Percentiles rank a stretch among this genome's conserved stretches.
These are phyloP conservation scores for Ceratocystis albifundus DNA, from an alignment of 2,329 filamentous ascomycete species.

Conservation along the genomic window DNA sequence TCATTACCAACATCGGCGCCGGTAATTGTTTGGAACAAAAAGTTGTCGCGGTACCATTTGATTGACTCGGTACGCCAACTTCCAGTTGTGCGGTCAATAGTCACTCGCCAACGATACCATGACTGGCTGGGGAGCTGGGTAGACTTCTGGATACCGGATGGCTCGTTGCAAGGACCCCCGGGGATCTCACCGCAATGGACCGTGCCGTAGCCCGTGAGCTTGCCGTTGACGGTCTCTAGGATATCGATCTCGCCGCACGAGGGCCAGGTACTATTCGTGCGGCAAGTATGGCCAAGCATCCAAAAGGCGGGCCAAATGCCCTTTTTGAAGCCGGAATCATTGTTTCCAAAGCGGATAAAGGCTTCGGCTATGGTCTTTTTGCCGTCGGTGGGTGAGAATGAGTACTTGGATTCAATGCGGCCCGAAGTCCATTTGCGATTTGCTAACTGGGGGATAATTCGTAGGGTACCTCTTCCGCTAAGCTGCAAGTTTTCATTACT, in stretches of 20 bases:
- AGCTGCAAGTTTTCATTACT: slow-evolving; percentile 39
- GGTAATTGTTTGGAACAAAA: slow-evolving; percentile 34
- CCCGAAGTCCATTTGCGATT: slow-evolving; percentile 41
- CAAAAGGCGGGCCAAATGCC: slow-evolving; percentile 51
- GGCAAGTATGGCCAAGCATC: slow-evolving; percentile 42
- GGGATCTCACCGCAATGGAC: slow-evolving; percentile 39
- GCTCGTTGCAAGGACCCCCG: slow-evolving; percentile 43
- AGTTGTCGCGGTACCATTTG: slow-evolving; percentile 40
- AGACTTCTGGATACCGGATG: slow-evolving; percentile 33
- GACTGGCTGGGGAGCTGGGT: slow-evolving; percentile 32
- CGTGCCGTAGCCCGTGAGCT: slow-evolving; percentile 37
- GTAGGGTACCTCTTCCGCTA: slow-evolving; percentile 40
- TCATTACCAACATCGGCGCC: slow-evolving; percentile 37
- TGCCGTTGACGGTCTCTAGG: slow-evolving; percentile 45
- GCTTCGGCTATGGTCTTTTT: slow-evolving; percentile 39
- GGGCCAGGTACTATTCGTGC: slow-evolving; percentile 41
- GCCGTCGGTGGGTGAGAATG: slow-evolving; percentile 37
- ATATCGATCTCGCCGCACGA: slow-evolving; percentile 46
- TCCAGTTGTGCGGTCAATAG: slow-evolving; percentile 38
- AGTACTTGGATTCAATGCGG: slow-evolving; percentile 41
- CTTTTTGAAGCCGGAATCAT: slow-evolving; percentile 35
- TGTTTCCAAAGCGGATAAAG: slow-evolving; percentile 37
- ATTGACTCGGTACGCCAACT: slow-evolving; percentile 41
- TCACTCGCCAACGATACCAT: slow-evolving; percentile 42
- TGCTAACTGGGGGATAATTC: slow-evolving; percentile 39